Conservation (phyloP, 1,139 yeast genomes). For the Geotrichum klebahnii region DNA sequence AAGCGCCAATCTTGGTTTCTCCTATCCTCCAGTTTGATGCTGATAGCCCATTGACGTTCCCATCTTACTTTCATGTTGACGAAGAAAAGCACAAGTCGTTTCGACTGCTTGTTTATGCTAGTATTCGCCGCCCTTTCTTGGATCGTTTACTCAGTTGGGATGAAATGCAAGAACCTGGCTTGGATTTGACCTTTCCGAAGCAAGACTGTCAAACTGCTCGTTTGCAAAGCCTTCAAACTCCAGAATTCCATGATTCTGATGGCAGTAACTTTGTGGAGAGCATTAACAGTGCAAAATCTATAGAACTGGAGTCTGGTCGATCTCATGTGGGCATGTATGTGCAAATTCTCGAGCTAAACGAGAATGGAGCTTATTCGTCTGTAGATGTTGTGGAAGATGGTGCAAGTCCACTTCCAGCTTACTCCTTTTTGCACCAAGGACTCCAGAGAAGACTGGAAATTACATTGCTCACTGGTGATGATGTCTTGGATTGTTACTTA, state of each 20-base stretch:
- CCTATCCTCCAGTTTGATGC: conserved; percentile 3
- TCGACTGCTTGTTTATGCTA: conserved; percentile 26
- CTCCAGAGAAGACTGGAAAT: conserved; percentile 32
- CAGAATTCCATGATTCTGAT: conserved; percentile 1
- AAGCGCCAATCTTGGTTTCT: conserved; percentile 7
- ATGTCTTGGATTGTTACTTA: conserved; percentile 20
- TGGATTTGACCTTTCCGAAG: not conserved
- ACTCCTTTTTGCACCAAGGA: conserved; percentile 31
- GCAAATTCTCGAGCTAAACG: conserved; percentile 30
- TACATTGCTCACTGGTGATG: conserved; percentile 14
- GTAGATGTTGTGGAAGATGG: conserved; percentile 25
- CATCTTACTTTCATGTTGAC: conserved; percentile 11
- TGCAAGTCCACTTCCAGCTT: conserved; percentile 23
- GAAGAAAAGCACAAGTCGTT: conserved; percentile 5
- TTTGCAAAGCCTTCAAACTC: not conserved
- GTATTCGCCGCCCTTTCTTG: conserved; percentile 25
- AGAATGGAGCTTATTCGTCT: conserved; percentile 30
- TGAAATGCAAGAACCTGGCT: conserved; percentile 34
- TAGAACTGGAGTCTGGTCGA: not conserved
- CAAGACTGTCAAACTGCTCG: not conserved
- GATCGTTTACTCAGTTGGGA: conserved; percentile 36
- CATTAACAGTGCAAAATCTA: not conserved
- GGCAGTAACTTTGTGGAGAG: not conserved
- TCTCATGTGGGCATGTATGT: conserved; percentile 20
- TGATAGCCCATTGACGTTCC: conserved; percentile 10